These are phyloP conservation scores for Cyberlindnera lachancei DNA, from an alignment of 805 yeast species.

Conservation along the genomic window DNA sequence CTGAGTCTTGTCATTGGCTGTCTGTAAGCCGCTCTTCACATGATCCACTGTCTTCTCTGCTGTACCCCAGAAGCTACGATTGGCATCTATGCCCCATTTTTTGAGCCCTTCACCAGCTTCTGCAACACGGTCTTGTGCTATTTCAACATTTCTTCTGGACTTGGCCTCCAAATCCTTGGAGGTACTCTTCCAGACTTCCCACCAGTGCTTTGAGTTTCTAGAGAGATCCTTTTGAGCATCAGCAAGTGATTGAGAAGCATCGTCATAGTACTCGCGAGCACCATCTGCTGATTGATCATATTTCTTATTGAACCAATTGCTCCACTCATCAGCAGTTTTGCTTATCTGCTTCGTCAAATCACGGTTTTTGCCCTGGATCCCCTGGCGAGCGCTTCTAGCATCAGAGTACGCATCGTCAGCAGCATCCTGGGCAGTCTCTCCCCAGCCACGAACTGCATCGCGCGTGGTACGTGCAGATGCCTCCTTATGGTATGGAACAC, in stretches of 20 bases:
- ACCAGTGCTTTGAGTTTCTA: slow-evolving; percentile 29
- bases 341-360: slow-evolving; percentile 4
- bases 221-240: slow-evolving; percentile 30
- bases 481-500: slow-evolving; percentile 13
- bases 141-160: slow-evolving; percentile 26
- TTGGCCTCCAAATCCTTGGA: slow-evolving; percentile 26
- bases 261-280: slow-evolving; percentile 23
- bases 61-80: slow-evolving; percentile 24
- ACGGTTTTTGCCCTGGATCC: slow-evolving; percentile 3
- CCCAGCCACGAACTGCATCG: slow-evolving; percentile 37
- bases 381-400: slow-evolving; percentile 5
- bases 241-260: slow-evolving; percentile 24
- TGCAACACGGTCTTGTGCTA: slow-evolving; percentile 15
- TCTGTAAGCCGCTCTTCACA: slow-evolving; percentile 21
- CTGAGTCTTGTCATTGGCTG: slow-evolving; percentile 17
- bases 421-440: slow-evolving; percentile 35
- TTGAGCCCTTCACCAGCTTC: slow-evolving; percentile 12
- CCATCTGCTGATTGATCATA: slow-evolving; percentile 19
- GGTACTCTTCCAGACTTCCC: slow-evolving; percentile 30
- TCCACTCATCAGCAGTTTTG: slow-evolving; percentile 14
- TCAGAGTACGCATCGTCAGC: slow-evolving; percentile 34
- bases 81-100: slow-evolving; percentile 24
- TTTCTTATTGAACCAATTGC: slow-evolving; percentile 18
- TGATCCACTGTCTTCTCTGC: slow-evolving; percentile 24
- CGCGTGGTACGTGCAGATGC: slow-evolving; percentile 26